Evolutionary conservation across 2,329 filamentous ascomycete species (phyloP).

Genomic region (Pezicula radicicola): DNA sequence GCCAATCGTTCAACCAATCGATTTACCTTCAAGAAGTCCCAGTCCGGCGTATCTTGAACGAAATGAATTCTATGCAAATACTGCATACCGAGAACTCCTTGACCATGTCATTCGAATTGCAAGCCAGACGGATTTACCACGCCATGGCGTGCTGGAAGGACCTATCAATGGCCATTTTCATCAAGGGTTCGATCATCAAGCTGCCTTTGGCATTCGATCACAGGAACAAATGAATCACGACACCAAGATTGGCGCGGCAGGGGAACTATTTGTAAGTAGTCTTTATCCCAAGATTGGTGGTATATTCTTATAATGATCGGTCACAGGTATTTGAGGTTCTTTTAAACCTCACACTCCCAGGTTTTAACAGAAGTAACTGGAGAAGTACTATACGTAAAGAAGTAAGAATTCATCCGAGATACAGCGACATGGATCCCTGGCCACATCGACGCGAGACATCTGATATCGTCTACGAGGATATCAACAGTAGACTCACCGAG

Average conservation of each 20-base stretch:
- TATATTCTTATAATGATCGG: background rate
- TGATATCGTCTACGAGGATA: slow-evolving; percentile 44
- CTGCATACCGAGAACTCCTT: slow-evolving; percentile 10
- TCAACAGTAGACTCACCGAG: slow-evolving; percentile 28
- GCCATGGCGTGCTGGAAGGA: background rate
- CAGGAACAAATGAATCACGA: slow-evolving; percentile 20
- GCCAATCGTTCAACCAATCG: too few relatives aligned
- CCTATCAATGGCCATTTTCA: slow-evolving; percentile 1
- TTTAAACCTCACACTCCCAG: slow-evolving; percentile 26
- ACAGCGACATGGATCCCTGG: slow-evolving; percentile 37
- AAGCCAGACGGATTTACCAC: slow-evolving; percentile 8
- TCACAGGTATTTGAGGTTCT: slow-evolving; percentile 41
- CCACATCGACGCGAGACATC: slow-evolving; percentile 36
- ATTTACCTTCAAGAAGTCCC: slow-evolving; percentile 21
- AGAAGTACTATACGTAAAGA: slow-evolving; percentile 42
- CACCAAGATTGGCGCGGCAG: slow-evolving; percentile 24
- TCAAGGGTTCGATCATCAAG: slow-evolving; percentile 4
- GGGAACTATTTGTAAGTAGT: slow-evolving; percentile 25
- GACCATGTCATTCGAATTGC: slow-evolving; percentile 13
- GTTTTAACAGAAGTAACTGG: slow-evolving; percentile 42
- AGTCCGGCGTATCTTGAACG: background rate
- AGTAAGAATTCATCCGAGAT: slow-evolving; percentile 35
- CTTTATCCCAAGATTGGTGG: background rate
- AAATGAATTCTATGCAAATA: background rate
- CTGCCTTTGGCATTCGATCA: slow-evolving; percentile 12